phyloP scores from a whole-genome alignment of 192 early-diverging fungal genomes.

The Mycoemilia scoparia region DNA sequence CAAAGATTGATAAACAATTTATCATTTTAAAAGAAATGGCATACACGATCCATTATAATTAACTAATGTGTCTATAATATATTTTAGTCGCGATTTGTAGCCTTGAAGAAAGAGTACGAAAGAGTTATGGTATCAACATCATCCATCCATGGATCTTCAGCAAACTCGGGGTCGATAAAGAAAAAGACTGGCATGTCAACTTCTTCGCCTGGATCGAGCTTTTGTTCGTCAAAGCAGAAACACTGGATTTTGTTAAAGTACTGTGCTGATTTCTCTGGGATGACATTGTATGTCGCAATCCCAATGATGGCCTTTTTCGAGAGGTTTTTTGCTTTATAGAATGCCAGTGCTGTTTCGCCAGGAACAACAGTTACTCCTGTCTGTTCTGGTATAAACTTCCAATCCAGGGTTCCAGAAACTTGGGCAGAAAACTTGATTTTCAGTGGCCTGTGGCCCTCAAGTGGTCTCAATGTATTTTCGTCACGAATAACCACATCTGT shows the following conservation, averaged over 20 bases:
- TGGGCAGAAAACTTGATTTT: slow-evolving; percentile 52
- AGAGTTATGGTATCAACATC: slow-evolving; percentile 84
- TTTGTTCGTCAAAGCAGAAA: slow-evolving; percentile 99
- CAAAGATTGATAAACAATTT: no score
- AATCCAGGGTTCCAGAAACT: slow-evolving; percentile 60
- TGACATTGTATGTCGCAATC: slow-evolving; percentile 91
- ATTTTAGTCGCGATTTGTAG: slow-evolving; percentile 14
- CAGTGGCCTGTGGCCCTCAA: slow-evolving; percentile 42
- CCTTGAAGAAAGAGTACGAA: slow-evolving; percentile 90
- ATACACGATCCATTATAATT: no score
- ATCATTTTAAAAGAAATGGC: no score
- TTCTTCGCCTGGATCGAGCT: slow-evolving; percentile 67
- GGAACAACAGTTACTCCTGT: slow-evolving; percentile 74
- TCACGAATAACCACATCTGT: slow-evolving; percentile 43
- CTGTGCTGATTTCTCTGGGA: slow-evolving; percentile 75
- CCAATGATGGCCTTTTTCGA: slow-evolving; percentile 78
- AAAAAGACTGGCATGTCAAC: slow-evolving; percentile 97
- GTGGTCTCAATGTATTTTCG: slow-evolving; percentile 37
- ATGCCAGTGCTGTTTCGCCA: slow-evolving; percentile 90
- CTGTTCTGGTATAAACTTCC: slow-evolving; percentile 82
- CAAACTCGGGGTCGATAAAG: slow-evolving; percentile 94
- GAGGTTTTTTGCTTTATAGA: slow-evolving; percentile 83
- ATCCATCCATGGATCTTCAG: slow-evolving; percentile 83
- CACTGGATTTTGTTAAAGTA: slow-evolving; percentile 99
- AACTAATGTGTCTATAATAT: no score